Evolutionary conservation across 208 protist species (phyloP), one percentile per base, ranked within the genome.

Genomic region (Acanthamoeba healyi): DNA sequence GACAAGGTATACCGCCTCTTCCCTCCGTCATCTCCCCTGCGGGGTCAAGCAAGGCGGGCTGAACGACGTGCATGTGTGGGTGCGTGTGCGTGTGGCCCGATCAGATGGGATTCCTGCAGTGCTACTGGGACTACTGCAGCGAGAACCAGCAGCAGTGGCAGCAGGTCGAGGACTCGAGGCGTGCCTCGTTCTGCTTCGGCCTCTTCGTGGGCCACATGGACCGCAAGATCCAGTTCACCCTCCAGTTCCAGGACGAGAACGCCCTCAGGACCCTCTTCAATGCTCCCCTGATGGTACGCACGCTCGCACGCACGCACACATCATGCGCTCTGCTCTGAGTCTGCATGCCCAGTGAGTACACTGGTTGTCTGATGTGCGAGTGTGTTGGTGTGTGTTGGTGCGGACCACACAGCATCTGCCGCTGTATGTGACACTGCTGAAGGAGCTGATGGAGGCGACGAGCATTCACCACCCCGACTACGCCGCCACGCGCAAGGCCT

Each of bases 81-180:
- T 15, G 46, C 4, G 46, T 6, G 46, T 51, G n/a, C n/a, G n/a
- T n/a, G n/a, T n/a, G n/a, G n/a, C 19, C 9, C 61, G 5, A 36
- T 26, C 61, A 74, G 70, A 79, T 79, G 70, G 70, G 70, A 42
- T 79, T 79, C 70, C 38, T 79, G 70, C 70, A 79, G 38, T 79
- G 70, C 70, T 79, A 79, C 22, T 79, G 70, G 32, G 70, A 79
- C 70, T 79, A 49, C 70, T 79, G 38, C 70, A 79, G 70, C 36
- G 70, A 79, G 17, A 10, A 79, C 36, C 26, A 46, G 29, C 2
- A 79, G 34, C 70, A 79, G 29, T 79, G 70, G 70, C 0, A 79
- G 36, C 42, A 79, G 70, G 46, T 79, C 14, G 70, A 79, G 36
- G 70, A 79, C 1, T 38, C 70, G 1, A 29, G 0, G 36, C 34